These are phyloP conservation scores for Cicer judaicum DNA, from an alignment of 306 rosid genomes.

Conservation along the genomic window DNA sequence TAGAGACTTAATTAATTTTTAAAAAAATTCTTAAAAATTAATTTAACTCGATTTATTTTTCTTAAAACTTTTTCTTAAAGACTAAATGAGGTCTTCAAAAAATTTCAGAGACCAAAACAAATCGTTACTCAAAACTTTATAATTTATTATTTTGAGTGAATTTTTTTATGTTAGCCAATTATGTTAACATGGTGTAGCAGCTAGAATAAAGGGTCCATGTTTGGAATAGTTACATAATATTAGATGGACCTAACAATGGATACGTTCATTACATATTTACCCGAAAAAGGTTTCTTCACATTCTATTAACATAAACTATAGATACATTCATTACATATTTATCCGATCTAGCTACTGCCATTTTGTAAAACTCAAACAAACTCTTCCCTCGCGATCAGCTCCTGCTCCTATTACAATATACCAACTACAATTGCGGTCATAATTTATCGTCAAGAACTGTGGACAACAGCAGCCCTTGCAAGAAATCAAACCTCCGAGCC, in stretches of 20 bases:
- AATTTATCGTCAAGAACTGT: slow-evolving; percentile 70
- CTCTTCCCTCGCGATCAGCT: slow-evolving; percentile 43
- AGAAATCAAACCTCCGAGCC: slow-evolving; percentile 72
- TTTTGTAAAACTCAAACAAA: slow-evolving; percentile 42
- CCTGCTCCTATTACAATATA: slow-evolving; percentile 44
- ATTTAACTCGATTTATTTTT: too few species aligned
- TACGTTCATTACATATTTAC: slow-evolving; percentile 28
- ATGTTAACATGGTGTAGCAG: background rate
- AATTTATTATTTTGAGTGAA: too few species aligned
- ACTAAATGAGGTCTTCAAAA: too few species aligned
- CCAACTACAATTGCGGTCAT: slow-evolving; percentile 48
- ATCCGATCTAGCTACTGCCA: slow-evolving; percentile 55
- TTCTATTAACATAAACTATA: slow-evolving; percentile 48
- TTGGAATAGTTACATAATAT: background rate
- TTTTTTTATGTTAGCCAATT: background rate
- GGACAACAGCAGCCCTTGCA: slow-evolving; percentile 79
- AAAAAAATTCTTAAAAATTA: too few species aligned
- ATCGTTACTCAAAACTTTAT: too few species aligned
- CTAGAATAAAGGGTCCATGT: background rate
- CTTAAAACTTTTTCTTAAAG: too few species aligned
- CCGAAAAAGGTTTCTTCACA: slow-evolving; percentile 48
- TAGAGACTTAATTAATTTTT: too few species aligned
- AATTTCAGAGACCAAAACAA: too few species aligned
- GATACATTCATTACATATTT: slow-evolving; percentile 50
- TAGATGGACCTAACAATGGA: slow-evolving; percentile 8